Evolutionary conservation across 2,329 filamentous ascomycete genomes (phyloP).

Genomic region (Xylariaceae sp.): DNA sequence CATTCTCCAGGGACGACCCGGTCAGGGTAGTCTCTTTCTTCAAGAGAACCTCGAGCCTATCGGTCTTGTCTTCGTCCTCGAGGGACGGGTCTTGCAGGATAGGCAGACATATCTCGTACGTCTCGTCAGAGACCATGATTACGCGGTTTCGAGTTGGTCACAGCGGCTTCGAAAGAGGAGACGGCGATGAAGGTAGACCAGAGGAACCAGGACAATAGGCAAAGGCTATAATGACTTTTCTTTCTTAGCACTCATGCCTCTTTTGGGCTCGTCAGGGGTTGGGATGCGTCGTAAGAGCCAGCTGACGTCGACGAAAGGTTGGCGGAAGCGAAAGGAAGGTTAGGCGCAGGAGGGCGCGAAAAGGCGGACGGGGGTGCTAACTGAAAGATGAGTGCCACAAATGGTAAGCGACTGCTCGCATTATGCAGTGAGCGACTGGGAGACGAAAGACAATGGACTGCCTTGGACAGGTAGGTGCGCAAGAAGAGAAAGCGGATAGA

Average conservation of each 20-base stretch:
- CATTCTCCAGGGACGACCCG: constrained; percentile 79
- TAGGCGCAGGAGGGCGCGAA: constrained; percentile 9
- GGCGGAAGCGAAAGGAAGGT: constrained; percentile 9
- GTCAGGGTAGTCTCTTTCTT: constrained; percentile 71
- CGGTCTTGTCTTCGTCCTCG: constrained; percentile 93
- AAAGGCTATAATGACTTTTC: constrained; percentile 2
- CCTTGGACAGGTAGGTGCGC: constrained; percentile 3
- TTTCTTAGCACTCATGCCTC: constrained; percentile 14
- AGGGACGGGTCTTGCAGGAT: constrained; percentile 77
- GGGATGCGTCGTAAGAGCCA: constrained; percentile 6
- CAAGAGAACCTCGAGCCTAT: constrained; percentile 82
- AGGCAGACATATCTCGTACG: constrained; percentile 87
- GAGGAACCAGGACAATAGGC: not conserved
- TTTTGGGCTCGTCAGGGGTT: not conserved
- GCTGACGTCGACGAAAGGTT: constrained; percentile 10
- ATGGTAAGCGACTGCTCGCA: constrained; percentile 26
- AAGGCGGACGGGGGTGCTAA: constrained; percentile 22
- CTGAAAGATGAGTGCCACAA: constrained; percentile 27
- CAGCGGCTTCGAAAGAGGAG: constrained; percentile 8
- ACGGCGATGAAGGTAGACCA: constrained; percentile 5
- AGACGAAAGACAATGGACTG: constrained; percentile 11
- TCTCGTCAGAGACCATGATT: constrained; percentile 85
- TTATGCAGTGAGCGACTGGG: constrained; percentile 17
- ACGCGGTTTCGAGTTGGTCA: constrained; percentile 19
- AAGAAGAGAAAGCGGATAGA: not conserved